These are phyloP conservation scores for Arthrobotrys iridis DNA, from an alignment of 2,329 filamentous ascomycete genomes.

Conservation along the genomic window DNA sequence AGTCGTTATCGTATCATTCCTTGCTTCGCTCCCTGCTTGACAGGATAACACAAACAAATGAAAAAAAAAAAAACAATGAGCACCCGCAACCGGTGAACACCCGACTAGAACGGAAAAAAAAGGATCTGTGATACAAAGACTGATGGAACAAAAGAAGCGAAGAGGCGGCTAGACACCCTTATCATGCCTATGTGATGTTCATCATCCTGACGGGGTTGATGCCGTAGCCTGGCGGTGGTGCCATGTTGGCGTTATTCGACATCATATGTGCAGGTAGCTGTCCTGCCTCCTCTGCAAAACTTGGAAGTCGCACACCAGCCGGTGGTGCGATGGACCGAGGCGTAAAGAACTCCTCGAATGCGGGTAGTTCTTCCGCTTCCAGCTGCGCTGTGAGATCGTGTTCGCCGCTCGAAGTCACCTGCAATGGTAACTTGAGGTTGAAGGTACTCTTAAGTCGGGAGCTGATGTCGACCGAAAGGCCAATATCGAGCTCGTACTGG, in stretches of 20 bases:
- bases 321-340: constrained; percentile 55
- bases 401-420: constrained; percentile 47
- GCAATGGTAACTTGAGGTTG: constrained; percentile 57
- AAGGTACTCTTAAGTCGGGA: constrained; percentile 59
- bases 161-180: neutral
- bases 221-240: constrained; percentile 48
- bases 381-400: constrained; percentile 34
- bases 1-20: constrained; percentile 23
- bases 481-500: constrained; percentile 70
- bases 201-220: constrained; percentile 16
- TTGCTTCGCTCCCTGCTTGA: neutral
- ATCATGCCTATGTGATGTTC: constrained; percentile 22
- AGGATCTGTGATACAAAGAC: neutral
- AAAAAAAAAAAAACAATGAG: neutral
- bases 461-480: constrained; percentile 65
- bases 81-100: neutral
- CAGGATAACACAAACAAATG: neutral
- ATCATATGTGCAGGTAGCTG: constrained; percentile 51
- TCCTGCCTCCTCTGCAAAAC: constrained; percentile 34
- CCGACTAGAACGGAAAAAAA: neutral
- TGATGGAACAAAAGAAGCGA: neutral
- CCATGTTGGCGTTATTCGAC: constrained; percentile 46
- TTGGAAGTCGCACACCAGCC: constrained; percentile 16
- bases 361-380: constrained; percentile 44
- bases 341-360: constrained; percentile 56